Evolutionary conservation across 768 basidiomycete species (phyloP), one percentile per base, ranked within the genome.

Genomic region (Trametes maxima): DNA sequence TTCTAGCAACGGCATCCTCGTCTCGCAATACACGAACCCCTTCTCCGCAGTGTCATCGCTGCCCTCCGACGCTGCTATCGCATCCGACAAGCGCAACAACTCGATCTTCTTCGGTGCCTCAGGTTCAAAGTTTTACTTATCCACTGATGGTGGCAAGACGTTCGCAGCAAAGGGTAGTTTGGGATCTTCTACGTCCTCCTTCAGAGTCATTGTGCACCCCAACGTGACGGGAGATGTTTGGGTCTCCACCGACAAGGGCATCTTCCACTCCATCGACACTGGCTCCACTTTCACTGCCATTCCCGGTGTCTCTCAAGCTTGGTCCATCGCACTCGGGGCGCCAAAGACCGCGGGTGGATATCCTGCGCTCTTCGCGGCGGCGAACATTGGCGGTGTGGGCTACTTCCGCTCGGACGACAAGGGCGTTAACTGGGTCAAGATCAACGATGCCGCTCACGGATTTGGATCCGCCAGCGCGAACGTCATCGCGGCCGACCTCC

Each of bases 61-160:
- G 3, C 86, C 87, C 0, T 76, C 81, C 2, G 71, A 68, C 40
- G 80, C 85, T 1, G 78, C 75, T 13, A 87, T 89, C 63, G 85
- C 85, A 10, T 82, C 86, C 2, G 87, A 89, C 73, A 87, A 87
- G 72, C 76, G 76, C 63, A 79, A 80, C 70, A 79, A 82, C 68
- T 70, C 77, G 0, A 68, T 84, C 48, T 87, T 88, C 75, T 88
- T 87, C 66, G 86, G 78, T 19, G 86, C 85, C 17, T 77, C 81
- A 21, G 78, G 79, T 0, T 77, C 78, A 17, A 76, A 72, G 24
- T 86, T 88, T 77, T 88, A 86, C 66, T 62, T 85, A n/a, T 87
- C 86, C 19, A 79, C 75, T 5, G 78, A 89, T 60, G 77, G 78
- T 13, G 87, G 83, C 11, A 75, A 80, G 63, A 82, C 84, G 0